phyloP scores from a whole-genome alignment of 768 basidiomycete genomes.

The Hydnum rufescens region DNA sequence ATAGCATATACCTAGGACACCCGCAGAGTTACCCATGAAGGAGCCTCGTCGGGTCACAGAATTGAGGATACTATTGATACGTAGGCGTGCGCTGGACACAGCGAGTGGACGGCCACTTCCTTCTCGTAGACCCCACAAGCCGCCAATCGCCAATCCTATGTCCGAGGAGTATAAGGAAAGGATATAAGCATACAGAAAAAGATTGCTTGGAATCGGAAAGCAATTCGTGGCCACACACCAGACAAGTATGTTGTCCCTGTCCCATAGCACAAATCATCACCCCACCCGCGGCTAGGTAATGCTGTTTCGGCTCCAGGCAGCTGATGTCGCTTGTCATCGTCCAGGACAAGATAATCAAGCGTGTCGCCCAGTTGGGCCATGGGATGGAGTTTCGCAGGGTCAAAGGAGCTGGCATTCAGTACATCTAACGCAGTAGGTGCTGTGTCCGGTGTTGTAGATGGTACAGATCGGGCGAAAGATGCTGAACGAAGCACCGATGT shows the following conservation, averaged over 20 bases:
- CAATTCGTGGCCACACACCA: conserved; percentile 54
- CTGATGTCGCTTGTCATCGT: conserved; percentile 87
- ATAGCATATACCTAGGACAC: conserved; percentile 70
- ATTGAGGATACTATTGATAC: conserved; percentile 95
- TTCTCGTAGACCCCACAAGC: conserved; percentile 89
- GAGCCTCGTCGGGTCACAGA: conserved; percentile 91
- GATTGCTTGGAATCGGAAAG: conserved; percentile 54
- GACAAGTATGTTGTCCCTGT: conserved; percentile 97
- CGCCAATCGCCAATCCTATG: conserved; percentile 84
- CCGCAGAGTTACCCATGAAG: conserved; percentile 95
- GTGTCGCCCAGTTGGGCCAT: conserved; percentile 81
- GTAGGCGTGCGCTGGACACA: conserved; percentile 64
- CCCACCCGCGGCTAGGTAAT: conserved; percentile 90
- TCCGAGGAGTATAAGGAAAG: conserved; percentile 11
- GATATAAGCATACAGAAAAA: conserved; percentile 13
- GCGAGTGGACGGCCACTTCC: conserved; percentile 75
- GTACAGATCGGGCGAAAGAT: background rate
- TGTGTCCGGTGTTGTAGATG: conserved; percentile 7
- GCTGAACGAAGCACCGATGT: background rate
- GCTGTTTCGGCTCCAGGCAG: conserved; percentile 81
- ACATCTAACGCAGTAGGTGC: conserved; percentile 70
- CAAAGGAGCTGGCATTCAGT: conserved; percentile 59
- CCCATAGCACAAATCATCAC: conserved; percentile 98
- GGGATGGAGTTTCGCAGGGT: conserved; percentile 85
- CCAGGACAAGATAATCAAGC: conserved; percentile 86